These are phyloP conservation scores for Magnaporthales sp. DNA, from an alignment of 2,329 filamentous ascomycete species.

Conservation along the genomic window DNA sequence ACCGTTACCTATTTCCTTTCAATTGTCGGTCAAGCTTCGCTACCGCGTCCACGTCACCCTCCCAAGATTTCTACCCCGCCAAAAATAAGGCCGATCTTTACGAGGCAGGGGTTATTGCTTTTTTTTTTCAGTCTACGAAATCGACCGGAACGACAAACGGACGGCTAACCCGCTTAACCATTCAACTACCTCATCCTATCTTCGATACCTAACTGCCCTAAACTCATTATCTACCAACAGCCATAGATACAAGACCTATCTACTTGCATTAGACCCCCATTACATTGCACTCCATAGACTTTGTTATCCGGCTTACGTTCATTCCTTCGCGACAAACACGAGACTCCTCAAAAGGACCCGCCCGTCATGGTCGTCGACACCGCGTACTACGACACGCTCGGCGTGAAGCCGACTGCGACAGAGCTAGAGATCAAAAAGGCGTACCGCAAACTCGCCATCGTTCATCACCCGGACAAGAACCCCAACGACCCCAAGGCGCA, in stretches of 20 bases:
- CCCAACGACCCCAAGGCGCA: slow-evolving; percentile 91
- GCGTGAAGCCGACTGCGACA: slow-evolving; percentile 74
- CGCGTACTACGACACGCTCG: slow-evolving; percentile 78
- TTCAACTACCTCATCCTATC: not conserved
- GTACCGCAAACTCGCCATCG: slow-evolving; percentile 88
- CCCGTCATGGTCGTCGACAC: slow-evolving; percentile 76
- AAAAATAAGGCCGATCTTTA: not conserved
- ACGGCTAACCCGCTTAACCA: not conserved
- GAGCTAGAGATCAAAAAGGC: slow-evolving; percentile 96
- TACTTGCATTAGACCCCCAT: not conserved
- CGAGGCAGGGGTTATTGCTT: not conserved
- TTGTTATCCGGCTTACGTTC: not conserved
- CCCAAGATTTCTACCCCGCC: not conserved
- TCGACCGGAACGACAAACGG: not conserved
- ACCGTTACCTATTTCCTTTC: not conserved
- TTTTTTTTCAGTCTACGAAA: not conserved
- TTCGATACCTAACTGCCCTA: not conserved
- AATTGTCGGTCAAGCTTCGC: not conserved
- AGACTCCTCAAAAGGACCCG: not conserved
- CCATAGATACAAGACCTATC: not conserved
- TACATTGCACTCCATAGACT: not conserved
- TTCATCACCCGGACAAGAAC: slow-evolving; percentile 96
- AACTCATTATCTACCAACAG: not conserved
- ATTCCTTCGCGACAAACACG: not conserved
- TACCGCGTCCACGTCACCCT: not conserved